These are phyloP conservation scores for Selaginella tamariscina DNA, from an alignment of 75 land plant species.

Conservation along the genomic window DNA sequence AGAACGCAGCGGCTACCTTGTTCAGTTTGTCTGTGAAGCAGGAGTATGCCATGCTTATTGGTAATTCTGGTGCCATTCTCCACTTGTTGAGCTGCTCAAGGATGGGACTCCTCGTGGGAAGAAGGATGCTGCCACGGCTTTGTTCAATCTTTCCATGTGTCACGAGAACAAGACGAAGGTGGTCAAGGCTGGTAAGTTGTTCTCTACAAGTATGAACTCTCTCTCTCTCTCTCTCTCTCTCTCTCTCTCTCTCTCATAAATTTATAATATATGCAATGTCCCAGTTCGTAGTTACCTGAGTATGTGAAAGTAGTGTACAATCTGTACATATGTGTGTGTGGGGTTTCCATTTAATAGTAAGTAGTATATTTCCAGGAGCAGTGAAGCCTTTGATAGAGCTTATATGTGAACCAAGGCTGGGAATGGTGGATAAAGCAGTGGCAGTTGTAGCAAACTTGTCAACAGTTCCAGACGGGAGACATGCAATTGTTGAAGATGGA, in stretches of 20 bases:
- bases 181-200: neutral
- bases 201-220: too few species aligned
- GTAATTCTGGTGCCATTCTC: conserved; percentile 5
- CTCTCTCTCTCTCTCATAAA: too few species aligned
- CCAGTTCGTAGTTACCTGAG: too few species aligned
- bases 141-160: neutral
- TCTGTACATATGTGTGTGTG: too few species aligned
- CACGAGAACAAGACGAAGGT: neutral
- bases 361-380: too few species aligned
- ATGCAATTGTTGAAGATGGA: neutral
- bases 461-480: neutral
- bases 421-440: conserved; percentile 8
- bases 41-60: neutral
- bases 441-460: neutral
- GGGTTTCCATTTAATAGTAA: too few species aligned
- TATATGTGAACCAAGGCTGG: conserved; percentile 5
- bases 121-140: conserved; percentile 5
- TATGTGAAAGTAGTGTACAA: too few species aligned
- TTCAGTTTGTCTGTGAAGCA: neutral
- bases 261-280: too few species aligned
- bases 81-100: conserved; percentile 1
- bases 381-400: neutral
- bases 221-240: too few species aligned
- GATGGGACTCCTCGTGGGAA: conserved; percentile 6
- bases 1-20: conserved; percentile 3